Percentiles rank a stretch among this genome's conserved stretches.
Conservation (phyloP, 179 eudicot species). For the Vitellaria paradoxa region DNA sequence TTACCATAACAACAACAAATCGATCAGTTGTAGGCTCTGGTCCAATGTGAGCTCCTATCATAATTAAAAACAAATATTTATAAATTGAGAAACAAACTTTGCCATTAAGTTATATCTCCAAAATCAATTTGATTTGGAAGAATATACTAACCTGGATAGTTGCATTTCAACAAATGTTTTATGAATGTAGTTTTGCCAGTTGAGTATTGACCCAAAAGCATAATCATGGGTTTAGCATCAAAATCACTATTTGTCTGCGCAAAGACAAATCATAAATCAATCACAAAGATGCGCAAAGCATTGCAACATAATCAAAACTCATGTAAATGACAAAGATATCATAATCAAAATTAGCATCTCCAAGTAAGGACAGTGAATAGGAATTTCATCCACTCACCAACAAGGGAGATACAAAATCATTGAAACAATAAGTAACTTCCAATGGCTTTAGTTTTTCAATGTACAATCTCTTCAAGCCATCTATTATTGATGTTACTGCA, state of each 20-base stretch:
- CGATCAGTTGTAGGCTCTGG: conserved; percentile 99
- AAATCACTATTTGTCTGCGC: conserved; percentile 76
- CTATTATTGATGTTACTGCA: conserved; percentile 63
- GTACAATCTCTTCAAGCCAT: conserved; percentile 80
- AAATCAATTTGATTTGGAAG: not conserved
- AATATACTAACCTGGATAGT: conserved; percentile 71
- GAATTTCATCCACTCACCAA: conserved; percentile 53
- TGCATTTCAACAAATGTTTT: conserved; percentile 75
- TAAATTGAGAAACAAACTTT: not conserved
- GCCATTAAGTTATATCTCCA: not conserved
- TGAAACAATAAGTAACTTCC: conserved; percentile 62
- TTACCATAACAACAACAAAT: conserved; percentile 91
- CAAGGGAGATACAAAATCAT: conserved; percentile 76
- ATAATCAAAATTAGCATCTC: not conserved
- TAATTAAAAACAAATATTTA: not conserved
- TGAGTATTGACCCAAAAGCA: conserved; percentile 97
- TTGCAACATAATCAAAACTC: not conserved
- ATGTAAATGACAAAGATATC: not conserved
- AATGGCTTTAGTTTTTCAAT: conserved; percentile 78
- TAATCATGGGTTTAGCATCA: conserved; percentile 98
- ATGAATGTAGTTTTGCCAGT: conserved; percentile 98
- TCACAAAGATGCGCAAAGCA: not conserved
- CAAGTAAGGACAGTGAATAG: not conserved
- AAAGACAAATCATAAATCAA: conserved; percentile 13
- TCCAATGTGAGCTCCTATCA: conserved; percentile 96